Conservation (phyloP, 108 stramenopile genomes). For the Skeletonema tropicum region DNA sequence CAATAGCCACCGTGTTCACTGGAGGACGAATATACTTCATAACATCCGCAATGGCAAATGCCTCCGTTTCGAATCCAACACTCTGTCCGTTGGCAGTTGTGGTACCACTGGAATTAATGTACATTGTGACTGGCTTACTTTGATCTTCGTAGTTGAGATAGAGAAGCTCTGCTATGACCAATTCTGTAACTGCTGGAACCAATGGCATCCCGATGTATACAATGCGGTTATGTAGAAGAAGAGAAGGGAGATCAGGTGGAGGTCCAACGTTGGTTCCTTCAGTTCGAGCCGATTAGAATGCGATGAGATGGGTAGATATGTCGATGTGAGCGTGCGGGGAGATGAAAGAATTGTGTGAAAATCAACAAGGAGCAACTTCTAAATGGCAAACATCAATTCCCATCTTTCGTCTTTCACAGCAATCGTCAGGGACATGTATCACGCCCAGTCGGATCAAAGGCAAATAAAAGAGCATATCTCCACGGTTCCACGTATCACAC, state of each 20-base stretch:
- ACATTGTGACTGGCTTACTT: conserved; percentile 93
- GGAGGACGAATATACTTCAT: conserved; percentile 98
- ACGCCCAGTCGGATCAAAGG: neutral
- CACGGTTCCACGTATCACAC: conserved; percentile 19
- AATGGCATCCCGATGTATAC: conserved; percentile 99
- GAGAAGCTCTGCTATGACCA: conserved; percentile 94
- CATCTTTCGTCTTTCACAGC: neutral
- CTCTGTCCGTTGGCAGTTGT: conserved; percentile 88
- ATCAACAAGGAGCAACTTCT: neutral
- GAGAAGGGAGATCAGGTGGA: conserved; percentile 97
- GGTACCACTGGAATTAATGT: conserved; percentile 97
- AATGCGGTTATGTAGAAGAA: conserved; percentile 97
- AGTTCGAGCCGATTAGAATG: neutral
- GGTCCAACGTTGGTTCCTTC: conserved; percentile 91
- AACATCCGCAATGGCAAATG: conserved; percentile 97
- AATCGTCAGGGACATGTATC: neutral
- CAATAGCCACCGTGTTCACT: conserved; percentile 95
- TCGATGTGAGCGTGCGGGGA: neutral
- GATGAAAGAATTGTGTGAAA: neutral
- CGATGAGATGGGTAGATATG: neutral
- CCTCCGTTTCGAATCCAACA: conserved; percentile 97
- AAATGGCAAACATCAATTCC: too few relatives aligned
- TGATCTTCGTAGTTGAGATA: conserved; percentile 95
- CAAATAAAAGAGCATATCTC: neutral
- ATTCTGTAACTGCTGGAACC: conserved; percentile 95